Evolutionary conservation across 2,329 filamentous ascomycete species (phyloP), one percentile per base, ranked within the genome.

Genomic region (Xylaria sp.): DNA sequence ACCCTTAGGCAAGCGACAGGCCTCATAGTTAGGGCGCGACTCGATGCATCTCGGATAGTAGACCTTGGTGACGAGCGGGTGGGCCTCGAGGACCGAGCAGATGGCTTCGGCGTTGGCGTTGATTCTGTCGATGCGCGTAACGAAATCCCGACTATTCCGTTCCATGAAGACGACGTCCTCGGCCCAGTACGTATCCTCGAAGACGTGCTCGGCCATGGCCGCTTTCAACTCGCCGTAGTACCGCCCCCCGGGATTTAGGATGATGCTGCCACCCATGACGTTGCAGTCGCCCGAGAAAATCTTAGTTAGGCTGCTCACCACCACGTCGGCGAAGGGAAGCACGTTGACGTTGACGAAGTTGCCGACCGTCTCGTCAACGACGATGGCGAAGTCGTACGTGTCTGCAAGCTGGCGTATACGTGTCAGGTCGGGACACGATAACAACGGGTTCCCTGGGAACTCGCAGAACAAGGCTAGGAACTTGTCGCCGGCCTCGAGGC

Each of bases 241-340:
- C 54, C 82, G 88, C n/a, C 90, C 84, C 65, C 90, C 87, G 0
- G 88, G 88, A 75, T 91, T 91, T 54, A 91, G 78, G 63, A 91
- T 87, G 54, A 86, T 82, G 72, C 91, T 92, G 65, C 96, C 96
- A 67, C 94, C 96, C 95, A 98, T 98, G 73, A 99, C 96, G 79
- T 99, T 98, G 79, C 93, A 96, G 81, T 98, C 96, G 60, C 96
- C 96, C 65, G 93, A 97, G 82, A 99, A 99, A 63, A 98, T 92
- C 80, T 99, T 99, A 58, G 96, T 98, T 68, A 99, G 84, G 78
- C 93, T 97, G 84, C 93, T 97, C 65, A 97, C 95, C 5, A 98
- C 93, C 18, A 98, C 86, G 80, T 99, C 96, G 68, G 93, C 93
- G 77, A 91, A 92, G 2, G 92, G 93, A 5, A 99, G 86, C 3